Evolutionary conservation across 75 land plant species (phyloP).

Genomic region (Cunninghamia lanceolata): DNA sequence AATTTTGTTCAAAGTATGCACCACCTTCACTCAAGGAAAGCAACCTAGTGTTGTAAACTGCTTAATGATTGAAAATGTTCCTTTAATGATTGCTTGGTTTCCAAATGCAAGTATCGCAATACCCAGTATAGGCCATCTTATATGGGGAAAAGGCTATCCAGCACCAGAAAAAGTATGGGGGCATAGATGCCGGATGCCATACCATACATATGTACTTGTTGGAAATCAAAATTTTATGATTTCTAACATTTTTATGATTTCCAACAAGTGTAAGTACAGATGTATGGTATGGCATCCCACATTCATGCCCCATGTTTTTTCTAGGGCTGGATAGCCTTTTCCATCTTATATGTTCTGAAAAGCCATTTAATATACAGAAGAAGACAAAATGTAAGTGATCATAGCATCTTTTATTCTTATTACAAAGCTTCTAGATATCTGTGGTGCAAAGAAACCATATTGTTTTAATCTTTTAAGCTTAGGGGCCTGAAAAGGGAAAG

Average conservation of each 20-base stretch:
- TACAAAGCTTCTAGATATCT: not conserved
- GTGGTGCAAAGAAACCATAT: not conserved
- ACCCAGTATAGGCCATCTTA: slow-evolving; percentile 69
- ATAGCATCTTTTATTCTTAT: too few species aligned
- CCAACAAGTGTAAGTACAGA: too few species aligned
- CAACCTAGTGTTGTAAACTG: slow-evolving; percentile 63
- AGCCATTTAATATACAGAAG: not conserved
- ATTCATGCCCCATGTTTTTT: too few species aligned
- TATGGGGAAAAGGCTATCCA: too few species aligned
- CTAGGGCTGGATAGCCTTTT: too few species aligned
- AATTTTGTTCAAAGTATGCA: slow-evolving; percentile 68
- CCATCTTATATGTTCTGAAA: slow-evolving; percentile 49
- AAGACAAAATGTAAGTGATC: not conserved
- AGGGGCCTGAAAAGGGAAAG: not conserved
- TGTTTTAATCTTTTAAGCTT: not conserved
- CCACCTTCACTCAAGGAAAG: slow-evolving; percentile 71
- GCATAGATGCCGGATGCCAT: too few species aligned
- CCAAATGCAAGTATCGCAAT: slow-evolving; percentile 70
- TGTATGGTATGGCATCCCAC: too few species aligned
- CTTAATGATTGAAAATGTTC: slow-evolving; percentile 62
- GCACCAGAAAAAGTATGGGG: too few species aligned
- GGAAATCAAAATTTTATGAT: too few species aligned
- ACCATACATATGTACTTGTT: too few species aligned
- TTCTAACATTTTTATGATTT: too few species aligned
- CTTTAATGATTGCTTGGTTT: slow-evolving; percentile 76